Base-by-base conservation (phyloP, 768 basidiomycete species). In the Pilatotrama ljubarskyi region DNA sequence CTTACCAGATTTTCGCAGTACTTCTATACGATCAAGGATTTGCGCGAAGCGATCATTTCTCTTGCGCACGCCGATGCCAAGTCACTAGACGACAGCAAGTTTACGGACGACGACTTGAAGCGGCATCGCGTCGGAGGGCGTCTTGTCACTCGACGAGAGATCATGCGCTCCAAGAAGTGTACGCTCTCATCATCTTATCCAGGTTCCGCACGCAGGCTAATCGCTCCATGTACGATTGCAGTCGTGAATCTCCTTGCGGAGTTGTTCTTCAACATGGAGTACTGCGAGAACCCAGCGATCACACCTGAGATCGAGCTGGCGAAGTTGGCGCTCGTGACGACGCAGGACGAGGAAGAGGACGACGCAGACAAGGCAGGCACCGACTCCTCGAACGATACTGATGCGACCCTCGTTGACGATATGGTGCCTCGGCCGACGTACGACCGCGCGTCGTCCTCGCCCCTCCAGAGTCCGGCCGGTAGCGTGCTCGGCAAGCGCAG, bases 1-100 rank as follows among this genome's bases (percentile, higher is more conserved):
- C 17, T 36, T 3, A 38, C 57, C 49, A 51, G 10, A 10, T 24
- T 32, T 18, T 18, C 48, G n/a, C 70, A 96, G 89, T 97, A 96
- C 72, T 95, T 97, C 71, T 96, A 94, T 72, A 96, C 94, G n/a
- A 93, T 97, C 73, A 90, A 84, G 69, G 91, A 95, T 36, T 82
- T 97, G 25, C 83, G 95, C 32, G 86, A 88, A 18, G 86, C 90
- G 6, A 85, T 96, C 9, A 76, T 75, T 29, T 83, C 81, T 18
- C 78, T 87, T 76, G 80, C 80, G 24, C 80, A 82, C 57, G 69
- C 80, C 38, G 82, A 81, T 48, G 56, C 80, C 56, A 87, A 87
- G 65, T 67, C 78, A 0, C 59, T 87, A 14, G 86, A 76, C 32
- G 86, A 89, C 40, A 86, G 86, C 59, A 91, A 90, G 61, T 74